Evolutionary conservation across 1,139 yeast genomes (phyloP).

Genomic region (Diutina sp.): DNA sequence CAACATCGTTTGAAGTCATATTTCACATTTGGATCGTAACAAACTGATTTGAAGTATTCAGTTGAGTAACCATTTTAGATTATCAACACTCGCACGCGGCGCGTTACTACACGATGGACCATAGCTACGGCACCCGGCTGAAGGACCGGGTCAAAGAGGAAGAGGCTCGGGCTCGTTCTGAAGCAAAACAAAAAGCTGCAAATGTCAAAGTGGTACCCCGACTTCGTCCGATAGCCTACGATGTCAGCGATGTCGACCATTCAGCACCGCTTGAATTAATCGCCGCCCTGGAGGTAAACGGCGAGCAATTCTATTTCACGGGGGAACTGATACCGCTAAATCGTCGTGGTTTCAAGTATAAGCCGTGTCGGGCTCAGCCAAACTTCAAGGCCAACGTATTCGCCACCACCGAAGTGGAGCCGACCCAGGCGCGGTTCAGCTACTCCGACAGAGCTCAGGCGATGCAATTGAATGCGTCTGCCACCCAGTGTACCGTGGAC

Average conservation of each 20-base stretch:
- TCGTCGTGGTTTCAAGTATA: slow-evolving; percentile 70
- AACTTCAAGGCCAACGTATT: slow-evolving; percentile 47
- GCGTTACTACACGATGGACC: not conserved
- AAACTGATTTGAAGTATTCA: too few species aligned
- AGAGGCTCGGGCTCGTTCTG: not conserved
- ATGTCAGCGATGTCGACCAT: slow-evolving; percentile 12
- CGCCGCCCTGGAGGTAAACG: slow-evolving; percentile 7
- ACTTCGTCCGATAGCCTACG: slow-evolving; percentile 23
- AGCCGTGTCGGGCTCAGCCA: slow-evolving; percentile 68
- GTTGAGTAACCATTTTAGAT: too few species aligned
- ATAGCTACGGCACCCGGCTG: not conserved
- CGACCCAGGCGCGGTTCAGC: slow-evolving; percentile 48
- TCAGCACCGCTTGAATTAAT: slow-evolving; percentile 5
- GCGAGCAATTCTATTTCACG: slow-evolving; percentile 26
- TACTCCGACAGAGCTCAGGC: slow-evolving; percentile 65
- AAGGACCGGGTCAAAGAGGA: not conserved
- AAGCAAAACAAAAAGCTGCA: slow-evolving; percentile 12
- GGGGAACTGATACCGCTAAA: slow-evolving; percentile 69
- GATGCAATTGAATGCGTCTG: slow-evolving; percentile 31
- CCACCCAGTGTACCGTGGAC: slow-evolving; percentile 35
- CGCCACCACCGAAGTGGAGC: slow-evolving; percentile 64
- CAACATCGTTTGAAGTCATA: too few species aligned
- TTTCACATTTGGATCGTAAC: too few species aligned
- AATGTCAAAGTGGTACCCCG: slow-evolving; percentile 30
- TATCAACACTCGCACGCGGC: not conserved